Conservation (phyloP, 306 rosid genomes). For the Spatholobus suberectus region DNA sequence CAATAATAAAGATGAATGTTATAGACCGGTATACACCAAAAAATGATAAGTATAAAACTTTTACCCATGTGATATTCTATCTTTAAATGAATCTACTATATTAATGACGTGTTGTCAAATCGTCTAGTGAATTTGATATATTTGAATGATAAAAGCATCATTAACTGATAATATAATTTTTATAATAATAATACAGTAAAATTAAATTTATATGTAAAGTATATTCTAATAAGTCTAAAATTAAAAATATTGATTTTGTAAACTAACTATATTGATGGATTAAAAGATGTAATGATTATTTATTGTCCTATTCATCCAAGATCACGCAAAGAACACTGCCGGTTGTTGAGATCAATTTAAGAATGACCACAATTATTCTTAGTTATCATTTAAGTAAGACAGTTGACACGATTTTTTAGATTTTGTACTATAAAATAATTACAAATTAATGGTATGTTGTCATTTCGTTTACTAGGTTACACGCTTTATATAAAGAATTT, state of each 20-base stretch:
- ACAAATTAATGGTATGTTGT: background rate
- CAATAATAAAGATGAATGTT: no score
- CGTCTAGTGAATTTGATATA: background rate
- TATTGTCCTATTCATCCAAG: background rate
- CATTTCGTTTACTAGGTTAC: background rate
- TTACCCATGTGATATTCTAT: no score
- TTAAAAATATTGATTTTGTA: background rate
- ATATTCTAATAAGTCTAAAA: background rate
- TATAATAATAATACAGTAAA: no score
- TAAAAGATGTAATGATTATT: background rate
- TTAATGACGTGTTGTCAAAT: no score
- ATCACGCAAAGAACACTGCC: conserved; percentile 36
- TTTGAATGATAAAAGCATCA: no score
- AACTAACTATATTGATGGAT: background rate
- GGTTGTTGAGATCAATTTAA: conserved; percentile 7
- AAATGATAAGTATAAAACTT: no score
- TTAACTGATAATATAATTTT: no score
- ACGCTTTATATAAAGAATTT: background rate
- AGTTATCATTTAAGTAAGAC: background rate
- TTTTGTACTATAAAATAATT: background rate
- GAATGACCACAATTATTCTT: background rate
- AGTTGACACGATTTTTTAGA: background rate
- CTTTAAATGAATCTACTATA: no score
- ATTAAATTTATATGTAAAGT: background rate
- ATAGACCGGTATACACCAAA: no score